Conservation (phyloP, 805 yeast genomes). For the Pichia insulana region DNA sequence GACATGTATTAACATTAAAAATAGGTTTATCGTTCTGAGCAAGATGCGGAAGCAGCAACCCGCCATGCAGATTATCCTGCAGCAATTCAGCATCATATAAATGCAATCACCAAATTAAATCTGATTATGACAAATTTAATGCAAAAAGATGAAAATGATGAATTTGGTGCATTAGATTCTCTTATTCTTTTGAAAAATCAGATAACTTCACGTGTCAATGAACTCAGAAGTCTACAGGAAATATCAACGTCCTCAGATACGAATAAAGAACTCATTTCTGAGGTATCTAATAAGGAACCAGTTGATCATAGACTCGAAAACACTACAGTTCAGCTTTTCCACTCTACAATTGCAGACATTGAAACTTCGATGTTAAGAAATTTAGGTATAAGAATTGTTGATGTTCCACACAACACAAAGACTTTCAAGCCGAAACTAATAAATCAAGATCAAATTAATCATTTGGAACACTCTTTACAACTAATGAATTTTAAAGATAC, state of each 20-base stretch:
- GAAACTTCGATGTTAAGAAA: constrained; percentile 18
- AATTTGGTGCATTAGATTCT: constrained; percentile 18
- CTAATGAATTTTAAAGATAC: constrained; percentile 23
- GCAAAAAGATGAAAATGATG: constrained; percentile 11
- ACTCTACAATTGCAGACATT: constrained; percentile 7
- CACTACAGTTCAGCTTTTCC: constrained; percentile 1
- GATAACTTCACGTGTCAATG: constrained; percentile 13
- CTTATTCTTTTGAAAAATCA: constrained; percentile 19
- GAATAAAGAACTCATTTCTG: neutral
- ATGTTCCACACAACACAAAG: constrained; percentile 10
- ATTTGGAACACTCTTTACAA: constrained; percentile 26
- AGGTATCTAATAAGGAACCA: neutral
- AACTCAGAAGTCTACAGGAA: no score
- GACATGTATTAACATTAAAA: constrained; percentile 4
- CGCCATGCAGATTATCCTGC: constrained; percentile 33
- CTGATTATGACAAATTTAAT: constrained; percentile 14
- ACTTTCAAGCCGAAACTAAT: constrained; percentile 19
- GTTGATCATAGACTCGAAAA: neutral
- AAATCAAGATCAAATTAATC: constrained; percentile 20
- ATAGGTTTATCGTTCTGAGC: constrained; percentile 42
- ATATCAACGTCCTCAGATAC: neutral
- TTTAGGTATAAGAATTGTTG: constrained; percentile 15
- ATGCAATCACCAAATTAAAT: constrained; percentile 29
- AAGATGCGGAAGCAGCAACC: constrained; percentile 43
- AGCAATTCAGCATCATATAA: constrained; percentile 32